Conservation (phyloP, 2,329 filamentous ascomycete species). For the Gyromitra esculenta region DNA sequence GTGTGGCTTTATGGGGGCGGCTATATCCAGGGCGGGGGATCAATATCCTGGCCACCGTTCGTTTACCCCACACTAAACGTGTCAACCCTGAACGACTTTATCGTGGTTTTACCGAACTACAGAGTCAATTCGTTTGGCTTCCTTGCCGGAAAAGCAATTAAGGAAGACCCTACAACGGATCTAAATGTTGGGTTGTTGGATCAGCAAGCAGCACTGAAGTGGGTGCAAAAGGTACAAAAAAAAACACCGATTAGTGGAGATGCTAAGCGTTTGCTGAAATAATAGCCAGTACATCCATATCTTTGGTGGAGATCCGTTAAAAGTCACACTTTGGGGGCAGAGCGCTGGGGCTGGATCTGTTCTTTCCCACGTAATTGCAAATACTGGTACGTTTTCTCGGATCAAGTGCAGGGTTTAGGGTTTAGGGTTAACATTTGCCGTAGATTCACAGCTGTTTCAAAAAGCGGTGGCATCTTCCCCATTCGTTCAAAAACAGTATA, state of each 20-base stretch:
- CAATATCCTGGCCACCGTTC: conserved; percentile 28
- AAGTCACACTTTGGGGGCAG: conserved; percentile 83
- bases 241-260: background rate
- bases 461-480: conserved; percentile 29
- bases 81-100: conserved; percentile 24
- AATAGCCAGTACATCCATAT: conserved; percentile 52
- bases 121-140: conserved; percentile 79
- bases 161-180: conserved; percentile 59
- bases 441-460: conserved; percentile 8
- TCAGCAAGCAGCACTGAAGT: conserved; percentile 76
- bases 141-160: conserved; percentile 71
- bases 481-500: conserved; percentile 36
- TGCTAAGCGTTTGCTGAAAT: background rate
- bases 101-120: conserved; percentile 68
- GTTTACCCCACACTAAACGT: conserved; percentile 32
- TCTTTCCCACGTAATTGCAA: conserved; percentile 47
- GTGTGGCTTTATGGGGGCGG: conserved; percentile 65
- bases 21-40: conserved; percentile 60
- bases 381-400: conserved; percentile 17
- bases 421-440: background rate
- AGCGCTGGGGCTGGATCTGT: conserved; percentile 66
- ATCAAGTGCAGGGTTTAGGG: background rate
- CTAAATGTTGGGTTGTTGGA: conserved; percentile 78
- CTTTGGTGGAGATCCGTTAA: conserved; percentile 80
- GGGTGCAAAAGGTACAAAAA: conserved; percentile 70